Base-by-base conservation (phyloP, 331 rosid species). In the Pyracantha coccinea region DNA sequence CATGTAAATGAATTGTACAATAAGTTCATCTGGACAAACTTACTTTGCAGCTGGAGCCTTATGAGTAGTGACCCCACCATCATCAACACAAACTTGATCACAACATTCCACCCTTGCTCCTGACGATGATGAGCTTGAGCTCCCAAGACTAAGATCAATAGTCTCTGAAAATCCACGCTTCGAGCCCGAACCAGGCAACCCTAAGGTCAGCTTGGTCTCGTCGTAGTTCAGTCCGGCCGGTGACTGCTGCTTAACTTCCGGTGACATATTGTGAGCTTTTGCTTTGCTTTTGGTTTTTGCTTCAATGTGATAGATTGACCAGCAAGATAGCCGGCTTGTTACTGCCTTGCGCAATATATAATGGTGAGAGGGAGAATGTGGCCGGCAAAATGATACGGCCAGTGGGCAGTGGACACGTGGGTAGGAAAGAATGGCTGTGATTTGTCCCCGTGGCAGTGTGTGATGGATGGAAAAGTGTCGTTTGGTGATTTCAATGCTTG, bases 201-300 rank as follows among this genome's bases (percentile, higher is more conserved):
- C 83, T 2, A 90, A 69, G 28, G 85, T 89, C 78, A 89, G 81
- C 75, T 87, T 88, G 3, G 88, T 87, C 23, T 87, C 91, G 19
- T 82, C 80, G 50, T 78, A 66, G 82, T 85, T 79, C 55, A 78
- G 21, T 3, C 68, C 88, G 11, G 33, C 83, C 61, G 81, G 74
- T 15, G 31, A 23, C 29, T 47, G 69, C 19, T 29, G 80, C 65
- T 59, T 17, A 68, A 68, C 78, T 77, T 35, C 80, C 47, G 81
- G 29, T 12, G 88, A 82, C 90, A 88, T 88, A 54, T 73, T 50
- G 3, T 3, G 19, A 62, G 10, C 45, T 38, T 38, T 38, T 4
- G 7, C 14, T 16, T 31, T 15, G 21, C n/a, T 25, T 28, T 29
- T 19, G 13, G 21, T 44, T 35, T 28, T 20, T 24, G 17, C 14